Evolutionary conservation across 345 rosid genomes (phyloP).

Genomic region (Populus pruinosa): DNA sequence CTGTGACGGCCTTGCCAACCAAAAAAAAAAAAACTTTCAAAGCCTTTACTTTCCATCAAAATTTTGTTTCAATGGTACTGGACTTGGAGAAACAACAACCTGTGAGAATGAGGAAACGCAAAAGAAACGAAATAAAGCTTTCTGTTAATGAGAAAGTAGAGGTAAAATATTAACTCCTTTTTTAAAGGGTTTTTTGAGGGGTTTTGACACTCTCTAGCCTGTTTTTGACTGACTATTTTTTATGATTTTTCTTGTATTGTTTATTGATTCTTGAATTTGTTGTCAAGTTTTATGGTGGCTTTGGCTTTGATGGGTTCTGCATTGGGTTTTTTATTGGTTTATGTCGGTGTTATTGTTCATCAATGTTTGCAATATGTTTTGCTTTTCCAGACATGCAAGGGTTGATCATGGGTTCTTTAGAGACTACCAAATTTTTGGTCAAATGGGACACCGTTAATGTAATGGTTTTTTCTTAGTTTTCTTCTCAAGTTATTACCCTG

Average conservation of each 20-base stretch:
- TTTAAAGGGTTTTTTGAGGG: no score
- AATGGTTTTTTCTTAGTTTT: not conserved
- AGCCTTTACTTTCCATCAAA: not conserved
- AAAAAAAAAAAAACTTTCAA: not conserved
- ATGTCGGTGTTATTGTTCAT: not conserved
- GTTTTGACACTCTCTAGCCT: not conserved
- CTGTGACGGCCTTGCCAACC: no score
- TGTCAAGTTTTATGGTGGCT: not conserved
- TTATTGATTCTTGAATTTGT: not conserved
- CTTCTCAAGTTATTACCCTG: no score
- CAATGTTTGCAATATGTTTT: not conserved
- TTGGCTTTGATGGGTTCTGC: not conserved
- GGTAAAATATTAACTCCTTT: constrained; percentile 14
- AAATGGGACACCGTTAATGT: not conserved
- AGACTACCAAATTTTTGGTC: not conserved
- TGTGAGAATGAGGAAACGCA: constrained; percentile 17
- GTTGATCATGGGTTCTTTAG: not conserved
- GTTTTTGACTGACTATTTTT: not conserved
- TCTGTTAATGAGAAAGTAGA: constrained; percentile 28
- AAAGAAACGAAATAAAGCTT: constrained; percentile 8
- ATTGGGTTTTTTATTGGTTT: not conserved
- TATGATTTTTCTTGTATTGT: not conserved
- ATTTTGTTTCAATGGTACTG: not conserved
- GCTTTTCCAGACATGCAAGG: constrained; percentile 19
- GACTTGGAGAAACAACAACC: not conserved